Evolutionary conservation across 2,329 filamentous ascomycete genomes (phyloP).

Genomic region (Sclerotinia spermophila): DNA sequence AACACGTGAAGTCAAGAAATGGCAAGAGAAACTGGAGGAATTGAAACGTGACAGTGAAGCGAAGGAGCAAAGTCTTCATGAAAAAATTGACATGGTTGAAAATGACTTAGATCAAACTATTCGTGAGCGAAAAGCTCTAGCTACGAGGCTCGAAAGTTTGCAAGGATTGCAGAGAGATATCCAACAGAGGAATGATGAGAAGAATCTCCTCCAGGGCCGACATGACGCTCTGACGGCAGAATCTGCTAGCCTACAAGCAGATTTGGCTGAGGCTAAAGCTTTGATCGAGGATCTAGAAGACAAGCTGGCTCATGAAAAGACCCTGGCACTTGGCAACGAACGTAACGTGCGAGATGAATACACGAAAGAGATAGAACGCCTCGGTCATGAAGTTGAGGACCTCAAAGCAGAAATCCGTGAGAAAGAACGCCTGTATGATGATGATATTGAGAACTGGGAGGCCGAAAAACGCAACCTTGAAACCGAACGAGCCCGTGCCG

Average conservation of each 20-base stretch:
- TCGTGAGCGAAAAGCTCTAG: constrained; percentile 24
- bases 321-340: constrained; percentile 48
- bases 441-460: constrained; percentile 71
- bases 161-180: constrained; percentile 58
- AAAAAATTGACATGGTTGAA: constrained; percentile 43
- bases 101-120: constrained; percentile 40
- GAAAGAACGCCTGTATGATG: constrained; percentile 66
- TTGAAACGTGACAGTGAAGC: constrained; percentile 33
- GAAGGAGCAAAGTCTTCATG: constrained; percentile 36
- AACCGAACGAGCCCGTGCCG: constrained; percentile 61
- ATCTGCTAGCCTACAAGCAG: constrained; percentile 62
- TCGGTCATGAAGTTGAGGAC: constrained; percentile 49
- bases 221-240: constrained; percentile 65
- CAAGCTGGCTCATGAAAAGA: constrained; percentile 44
- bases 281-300: constrained; percentile 47
- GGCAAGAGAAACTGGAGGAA: constrained; percentile 43
- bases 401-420: constrained; percentile 60
- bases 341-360: constrained; percentile 55
- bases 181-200: constrained; percentile 58
- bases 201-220: constrained; percentile 64
- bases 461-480: constrained; percentile 62
- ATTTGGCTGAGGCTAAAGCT: constrained; percentile 49
- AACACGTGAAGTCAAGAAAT: constrained; percentile 39
- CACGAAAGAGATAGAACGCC: constrained; percentile 50
- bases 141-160: constrained; percentile 18